Evolutionary conservation across 169 alveolate species (phyloP).

Genomic region (Eimeria falciformis): DNA sequence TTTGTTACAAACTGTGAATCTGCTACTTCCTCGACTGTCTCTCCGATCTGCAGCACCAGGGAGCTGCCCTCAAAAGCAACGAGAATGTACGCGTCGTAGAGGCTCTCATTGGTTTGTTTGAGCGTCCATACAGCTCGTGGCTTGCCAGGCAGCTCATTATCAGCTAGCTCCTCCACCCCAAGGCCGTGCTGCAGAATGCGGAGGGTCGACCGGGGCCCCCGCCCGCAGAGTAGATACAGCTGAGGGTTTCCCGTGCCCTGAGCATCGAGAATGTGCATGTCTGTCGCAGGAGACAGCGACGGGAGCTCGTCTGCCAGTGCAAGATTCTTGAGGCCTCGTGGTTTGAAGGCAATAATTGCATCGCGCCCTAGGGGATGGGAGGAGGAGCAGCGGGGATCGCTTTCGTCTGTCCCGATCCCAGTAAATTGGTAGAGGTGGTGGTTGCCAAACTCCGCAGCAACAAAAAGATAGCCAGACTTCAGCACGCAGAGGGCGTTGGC

Average conservation of each 20-base stretch:
- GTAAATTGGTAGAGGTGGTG: conserved; percentile 89
- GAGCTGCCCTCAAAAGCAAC: conserved; percentile 96
- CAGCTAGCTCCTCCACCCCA: conserved; percentile 96
- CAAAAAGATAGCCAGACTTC: conserved; percentile 96
- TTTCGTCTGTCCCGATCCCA: conserved; percentile 82
- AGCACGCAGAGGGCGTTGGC: conserved; percentile 93
- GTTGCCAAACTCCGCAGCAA: conserved; percentile 98
- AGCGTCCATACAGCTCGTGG: conserved; percentile 98
- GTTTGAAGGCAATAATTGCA: conserved; percentile 94
- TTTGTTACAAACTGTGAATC: conserved; percentile 84
- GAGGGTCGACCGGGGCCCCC: conserved; percentile 96
- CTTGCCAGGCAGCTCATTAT: conserved; percentile 95
- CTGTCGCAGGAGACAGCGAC: conserved; percentile 96
- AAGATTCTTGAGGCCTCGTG: conserved; percentile 92
- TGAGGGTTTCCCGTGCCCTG: conserved; percentile 88
- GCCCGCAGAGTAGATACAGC: conserved; percentile 94
- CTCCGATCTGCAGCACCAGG: conserved; percentile 95
- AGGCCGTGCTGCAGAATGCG: conserved; percentile 97
- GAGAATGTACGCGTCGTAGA: conserved; percentile 92
- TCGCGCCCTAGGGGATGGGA: conserved; percentile 90
- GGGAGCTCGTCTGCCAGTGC: conserved; percentile 92
- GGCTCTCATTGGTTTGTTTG: conserved; percentile 82
- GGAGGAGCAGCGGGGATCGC: conserved; percentile 91
- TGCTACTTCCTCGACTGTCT: conserved; percentile 93
- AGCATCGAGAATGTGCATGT: conserved; percentile 96